These are phyloP conservation scores for Ogataea pignaliae DNA, from an alignment of 805 yeast genomes.

Conservation along the genomic window DNA sequence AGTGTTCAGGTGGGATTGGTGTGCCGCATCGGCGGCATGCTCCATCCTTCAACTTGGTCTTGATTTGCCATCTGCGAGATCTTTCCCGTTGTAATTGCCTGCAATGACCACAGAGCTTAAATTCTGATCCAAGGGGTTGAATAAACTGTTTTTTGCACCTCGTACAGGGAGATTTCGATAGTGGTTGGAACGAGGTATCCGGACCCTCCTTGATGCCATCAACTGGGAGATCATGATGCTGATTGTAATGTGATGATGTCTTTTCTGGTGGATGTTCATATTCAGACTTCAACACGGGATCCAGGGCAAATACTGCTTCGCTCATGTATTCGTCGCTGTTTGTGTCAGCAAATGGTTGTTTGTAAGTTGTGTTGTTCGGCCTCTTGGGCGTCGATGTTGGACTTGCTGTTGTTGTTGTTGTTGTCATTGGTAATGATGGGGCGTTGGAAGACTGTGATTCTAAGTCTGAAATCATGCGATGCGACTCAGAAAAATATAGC, in stretches of 20 bases:
- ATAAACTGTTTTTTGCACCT: constrained; percentile 59
- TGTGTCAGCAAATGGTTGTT: not conserved
- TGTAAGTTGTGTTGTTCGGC: not conserved
- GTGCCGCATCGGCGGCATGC: constrained; percentile 64
- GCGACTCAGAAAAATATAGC: too few species aligned
- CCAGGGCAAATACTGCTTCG: constrained; percentile 20
- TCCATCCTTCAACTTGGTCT: constrained; percentile 55
- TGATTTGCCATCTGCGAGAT: constrained; percentile 60
- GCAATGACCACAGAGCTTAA: constrained; percentile 59
- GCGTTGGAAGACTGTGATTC: too few species aligned
- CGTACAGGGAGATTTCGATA: constrained; percentile 33
- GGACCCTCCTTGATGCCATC: too few species aligned
- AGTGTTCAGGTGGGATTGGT: constrained; percentile 45
- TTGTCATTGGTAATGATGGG: too few species aligned
- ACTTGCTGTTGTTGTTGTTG: too few species aligned
- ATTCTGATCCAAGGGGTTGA: constrained; percentile 42
- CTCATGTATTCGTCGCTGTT: not conserved
- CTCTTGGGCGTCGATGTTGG: too few species aligned
- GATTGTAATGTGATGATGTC: too few species aligned
- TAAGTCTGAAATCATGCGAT: too few species aligned
- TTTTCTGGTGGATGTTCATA: constrained; percentile 4
- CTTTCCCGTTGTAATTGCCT: constrained; percentile 60
- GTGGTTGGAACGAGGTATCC: not conserved
- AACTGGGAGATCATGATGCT: too few species aligned
- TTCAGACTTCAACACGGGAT: constrained; percentile 23